Percentiles rank a stretch among this genome's conserved stretches.
Evolutionary conservation across 2,329 filamentous ascomycete species (phyloP).

Genomic region (Paracoccidioides lutzii): DNA sequence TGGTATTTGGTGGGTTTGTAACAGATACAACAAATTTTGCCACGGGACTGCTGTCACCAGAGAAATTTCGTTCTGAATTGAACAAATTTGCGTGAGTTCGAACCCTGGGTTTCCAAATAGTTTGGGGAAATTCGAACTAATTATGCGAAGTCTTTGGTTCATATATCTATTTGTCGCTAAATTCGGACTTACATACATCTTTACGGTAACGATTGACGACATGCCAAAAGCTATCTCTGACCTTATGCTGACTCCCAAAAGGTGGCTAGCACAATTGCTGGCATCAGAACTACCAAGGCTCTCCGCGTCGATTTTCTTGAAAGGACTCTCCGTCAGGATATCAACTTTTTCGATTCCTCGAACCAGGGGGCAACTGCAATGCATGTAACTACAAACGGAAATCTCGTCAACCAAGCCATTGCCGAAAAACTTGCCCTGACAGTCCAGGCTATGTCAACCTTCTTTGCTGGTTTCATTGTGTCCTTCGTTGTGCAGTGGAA

Average conservation of each 20-base stretch:
- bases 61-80: conserved; percentile 1
- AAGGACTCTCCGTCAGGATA: conserved; percentile 3
- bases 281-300: conserved; percentile 1
- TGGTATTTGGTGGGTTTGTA: conserved; percentile 4
- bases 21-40: neutral
- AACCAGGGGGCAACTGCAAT: conserved; percentile 1
- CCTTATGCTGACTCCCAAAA: neutral
- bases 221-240: neutral
- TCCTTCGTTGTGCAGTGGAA: conserved; percentile 33
- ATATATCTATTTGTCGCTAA: conserved; percentile 4
- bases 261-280: conserved; percentile 1
- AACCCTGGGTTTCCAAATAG: neutral
- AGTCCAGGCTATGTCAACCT: conserved; percentile 24
- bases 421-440: conserved; percentile 27
- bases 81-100: conserved; percentile 1
- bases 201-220: neutral
- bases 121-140: neutral
- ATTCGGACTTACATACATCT: conserved; percentile 2
- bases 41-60: neutral
- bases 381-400: conserved; percentile 19
- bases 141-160: neutral
- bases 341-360: conserved; percentile 2
- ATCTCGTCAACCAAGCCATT: conserved; percentile 28
- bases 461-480: conserved; percentile 30
- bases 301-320: conserved; percentile 2